Evolutionary conservation across 768 basidiomycete species (phyloP).

Genomic region (Ramaria rubella): DNA sequence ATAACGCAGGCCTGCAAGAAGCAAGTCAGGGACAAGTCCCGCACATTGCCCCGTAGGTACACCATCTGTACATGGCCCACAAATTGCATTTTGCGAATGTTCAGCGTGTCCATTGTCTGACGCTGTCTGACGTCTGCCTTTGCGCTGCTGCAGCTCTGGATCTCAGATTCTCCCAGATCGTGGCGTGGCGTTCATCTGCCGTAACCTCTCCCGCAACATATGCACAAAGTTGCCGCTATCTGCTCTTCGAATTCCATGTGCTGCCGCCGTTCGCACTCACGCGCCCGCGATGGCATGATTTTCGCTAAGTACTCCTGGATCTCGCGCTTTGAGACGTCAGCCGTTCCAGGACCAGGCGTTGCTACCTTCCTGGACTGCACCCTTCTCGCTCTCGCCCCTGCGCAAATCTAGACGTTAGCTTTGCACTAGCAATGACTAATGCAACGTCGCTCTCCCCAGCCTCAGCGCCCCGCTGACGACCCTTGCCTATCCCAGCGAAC

Average conservation of each 20-base stretch:
- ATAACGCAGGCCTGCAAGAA: not conserved
- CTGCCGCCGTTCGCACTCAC: not conserved
- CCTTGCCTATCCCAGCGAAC: not conserved
- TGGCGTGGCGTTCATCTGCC: not conserved
- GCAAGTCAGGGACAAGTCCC: not conserved
- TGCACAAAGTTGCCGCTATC: not conserved
- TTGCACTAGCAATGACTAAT: too few species aligned
- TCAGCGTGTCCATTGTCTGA: not conserved
- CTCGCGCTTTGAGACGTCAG: not conserved
- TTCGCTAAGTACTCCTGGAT: not conserved
- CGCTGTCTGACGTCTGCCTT: not conserved
- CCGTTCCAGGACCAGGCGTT: not conserved
- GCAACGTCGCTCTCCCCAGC: too few species aligned
- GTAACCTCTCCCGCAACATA: too few species aligned
- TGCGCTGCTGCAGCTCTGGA: not conserved
- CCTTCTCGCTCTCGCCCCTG: not conserved
- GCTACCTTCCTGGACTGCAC: not conserved
- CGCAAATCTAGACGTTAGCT: not conserved
- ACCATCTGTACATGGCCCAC: not conserved
- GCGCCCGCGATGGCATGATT: too few species aligned
- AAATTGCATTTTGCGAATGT: not conserved
- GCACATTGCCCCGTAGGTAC: not conserved
- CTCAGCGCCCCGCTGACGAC: not conserved
- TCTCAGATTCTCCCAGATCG: not conserved
- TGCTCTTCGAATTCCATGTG: not conserved